Percentiles rank a stretch among this genome's conserved stretches.
These are phyloP conservation scores for Zanthoxylum bungeanum DNA, from an alignment of 345 rosid species.

Conservation along the genomic window DNA sequence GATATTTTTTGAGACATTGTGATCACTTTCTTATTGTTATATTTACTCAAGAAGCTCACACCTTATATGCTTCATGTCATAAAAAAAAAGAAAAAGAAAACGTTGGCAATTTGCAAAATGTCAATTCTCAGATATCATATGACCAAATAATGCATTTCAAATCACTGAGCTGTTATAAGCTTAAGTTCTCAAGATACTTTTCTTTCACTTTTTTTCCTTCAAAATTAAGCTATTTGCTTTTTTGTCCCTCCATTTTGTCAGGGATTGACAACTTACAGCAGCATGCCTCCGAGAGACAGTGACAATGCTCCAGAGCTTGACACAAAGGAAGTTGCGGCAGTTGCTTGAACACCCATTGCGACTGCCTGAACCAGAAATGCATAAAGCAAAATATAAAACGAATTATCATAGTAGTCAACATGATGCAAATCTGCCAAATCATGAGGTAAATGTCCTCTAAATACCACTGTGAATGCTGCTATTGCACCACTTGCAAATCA, in stretches of 20 bases:
- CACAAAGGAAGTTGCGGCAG: constrained; percentile 60
- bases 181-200: neutral
- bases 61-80: neutral
- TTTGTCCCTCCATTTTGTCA: neutral
- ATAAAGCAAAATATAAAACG: neutral
- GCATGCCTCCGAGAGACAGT: constrained; percentile 89
- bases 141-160: neutral
- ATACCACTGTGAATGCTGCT: neutral
- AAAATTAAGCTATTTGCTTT: neutral
- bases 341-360: constrained; percentile 70
- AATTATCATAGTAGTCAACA: neutral
- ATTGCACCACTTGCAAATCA: neutral
- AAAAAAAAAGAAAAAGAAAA: neutral
- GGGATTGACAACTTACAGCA: constrained; percentile 57
- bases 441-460: neutral
- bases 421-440: neutral
- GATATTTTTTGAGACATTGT: neutral
- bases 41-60: neutral
- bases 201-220: too few relatives aligned
- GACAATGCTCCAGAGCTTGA: constrained; percentile 50
- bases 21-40: neutral
- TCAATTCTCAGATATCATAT: neutral
- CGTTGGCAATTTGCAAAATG: neutral
- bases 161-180: neutral
- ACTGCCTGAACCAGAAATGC: constrained; percentile 44